A percentile compares a stretch with the other conserved stretches of the same genome.
Evolutionary conservation across 345 rosid species (phyloP).

Genomic region (Salix viminalis): DNA sequence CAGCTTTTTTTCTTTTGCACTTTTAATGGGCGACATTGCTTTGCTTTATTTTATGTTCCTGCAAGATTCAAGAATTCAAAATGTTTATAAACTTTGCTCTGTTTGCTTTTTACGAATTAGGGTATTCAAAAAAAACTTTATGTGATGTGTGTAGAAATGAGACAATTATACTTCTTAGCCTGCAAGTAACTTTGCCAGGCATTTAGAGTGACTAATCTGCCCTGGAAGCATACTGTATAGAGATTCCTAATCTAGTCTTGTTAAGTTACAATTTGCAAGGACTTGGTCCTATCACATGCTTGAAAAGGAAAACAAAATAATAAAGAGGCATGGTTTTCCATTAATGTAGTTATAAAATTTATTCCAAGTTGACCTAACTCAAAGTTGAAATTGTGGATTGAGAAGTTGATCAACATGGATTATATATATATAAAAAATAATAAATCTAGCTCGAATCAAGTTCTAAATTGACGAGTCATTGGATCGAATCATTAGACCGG

Average conservation of each 20-base stretch:
- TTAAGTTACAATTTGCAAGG: not conserved
- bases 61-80: constrained; percentile 30
- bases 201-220: constrained; percentile 1
- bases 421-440: too few species aligned
- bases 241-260: not conserved
- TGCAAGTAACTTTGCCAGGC: constrained; percentile 32
- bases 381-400: too few species aligned
- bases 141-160: not conserved
- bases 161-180: constrained; percentile 35
- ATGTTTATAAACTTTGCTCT: constrained; percentile 24
- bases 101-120: constrained; percentile 12
- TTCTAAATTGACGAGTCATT: too few species aligned
- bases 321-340: too few species aligned
- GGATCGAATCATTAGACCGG: too few species aligned
- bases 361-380: too few species aligned
- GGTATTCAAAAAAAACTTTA: constrained; percentile 8
- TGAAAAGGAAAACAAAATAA: too few species aligned
- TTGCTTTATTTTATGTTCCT: constrained; percentile 19
- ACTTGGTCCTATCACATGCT: not conserved
- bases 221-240: not conserved
- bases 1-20: constrained; percentile 13
- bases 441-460: too few species aligned
- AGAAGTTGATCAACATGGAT: too few species aligned
- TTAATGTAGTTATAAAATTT: too few species aligned
- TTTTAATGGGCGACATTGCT: constrained; percentile 31